These are phyloP conservation scores for Aspergillus viridinutans DNA, from an alignment of 2,329 filamentous ascomycete genomes.

Conservation along the genomic window DNA sequence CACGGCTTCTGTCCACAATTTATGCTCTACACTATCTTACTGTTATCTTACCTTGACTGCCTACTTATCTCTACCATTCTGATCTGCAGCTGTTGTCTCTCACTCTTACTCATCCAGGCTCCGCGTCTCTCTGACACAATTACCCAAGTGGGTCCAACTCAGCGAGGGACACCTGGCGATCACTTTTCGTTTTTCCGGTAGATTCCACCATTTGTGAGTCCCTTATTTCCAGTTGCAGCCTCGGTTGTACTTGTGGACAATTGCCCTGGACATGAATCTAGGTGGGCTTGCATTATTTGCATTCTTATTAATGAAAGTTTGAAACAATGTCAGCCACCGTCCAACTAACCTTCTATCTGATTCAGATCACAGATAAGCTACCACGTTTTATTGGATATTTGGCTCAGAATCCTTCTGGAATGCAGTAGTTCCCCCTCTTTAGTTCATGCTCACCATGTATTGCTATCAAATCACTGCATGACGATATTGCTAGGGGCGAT, in stretches of 20 bases:
- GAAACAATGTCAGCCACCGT: background rate
- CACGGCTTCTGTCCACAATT: too few relatives aligned
- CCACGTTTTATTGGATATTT: background rate
- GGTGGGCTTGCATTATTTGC: background rate
- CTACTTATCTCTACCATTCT: too few relatives aligned
- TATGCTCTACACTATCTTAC: too few relatives aligned
- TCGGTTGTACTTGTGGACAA: background rate
- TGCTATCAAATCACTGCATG: background rate
- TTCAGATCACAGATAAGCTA: background rate
- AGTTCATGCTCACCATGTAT: background rate
- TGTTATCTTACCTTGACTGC: too few relatives aligned
- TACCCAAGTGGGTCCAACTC: slow-evolving; percentile 19
- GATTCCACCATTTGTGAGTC: background rate
- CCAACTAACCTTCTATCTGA: background rate
- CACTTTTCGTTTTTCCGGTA: background rate
- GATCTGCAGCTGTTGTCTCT: too few relatives aligned
- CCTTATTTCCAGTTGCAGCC: background rate
- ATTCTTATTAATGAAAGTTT: background rate
- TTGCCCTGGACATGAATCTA: background rate
- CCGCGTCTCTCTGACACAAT: slow-evolving; percentile 20
- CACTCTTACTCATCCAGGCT: slow-evolving; percentile 10
- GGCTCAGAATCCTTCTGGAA: background rate
- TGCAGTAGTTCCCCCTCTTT: background rate
- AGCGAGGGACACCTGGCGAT: slow-evolving; percentile 18
- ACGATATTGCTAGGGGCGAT: background rate